Evolutionary conservation across 2,329 filamentous ascomycete species (phyloP).

Genomic region (Lasiodiplodia hormozganensis): DNA sequence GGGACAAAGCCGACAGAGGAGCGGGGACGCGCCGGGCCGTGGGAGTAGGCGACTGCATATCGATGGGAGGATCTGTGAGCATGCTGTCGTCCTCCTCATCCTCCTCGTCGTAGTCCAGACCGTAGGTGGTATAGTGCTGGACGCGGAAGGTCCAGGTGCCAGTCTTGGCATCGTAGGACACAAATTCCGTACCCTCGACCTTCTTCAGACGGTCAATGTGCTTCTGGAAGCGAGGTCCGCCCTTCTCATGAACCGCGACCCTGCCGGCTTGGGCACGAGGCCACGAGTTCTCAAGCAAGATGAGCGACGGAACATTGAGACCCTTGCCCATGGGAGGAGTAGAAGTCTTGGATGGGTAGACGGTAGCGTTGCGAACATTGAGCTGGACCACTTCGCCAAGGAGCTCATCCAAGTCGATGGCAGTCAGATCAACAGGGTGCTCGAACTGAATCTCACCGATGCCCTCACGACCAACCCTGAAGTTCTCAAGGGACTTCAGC

Average conservation of each 20-base stretch:
- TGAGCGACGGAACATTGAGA: constrained; percentile 87
- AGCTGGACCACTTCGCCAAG: constrained; percentile 78
- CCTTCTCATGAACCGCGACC: constrained; percentile 7
- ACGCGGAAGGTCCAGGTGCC: constrained; percentile 92
- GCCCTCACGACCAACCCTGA: constrained; percentile 82
- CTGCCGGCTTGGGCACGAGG: constrained; percentile 69
- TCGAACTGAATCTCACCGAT: constrained; percentile 85
- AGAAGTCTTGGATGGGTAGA: constrained; percentile 71
- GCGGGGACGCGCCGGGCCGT: constrained; percentile 42
- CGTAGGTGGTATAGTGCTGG: constrained; percentile 97
- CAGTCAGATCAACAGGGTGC: constrained; percentile 77
- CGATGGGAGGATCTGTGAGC: constrained; percentile 44
- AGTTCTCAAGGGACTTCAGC: constrained; percentile 74
- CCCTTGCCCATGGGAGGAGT: constrained; percentile 88
- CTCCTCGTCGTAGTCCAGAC: constrained; percentile 73
- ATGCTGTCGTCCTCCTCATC: constrained; percentile 58
- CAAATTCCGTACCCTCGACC: constrained; percentile 81
- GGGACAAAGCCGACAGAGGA: constrained; percentile 31
- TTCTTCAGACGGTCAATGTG: constrained; percentile 82
- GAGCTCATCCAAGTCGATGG: constrained; percentile 80
- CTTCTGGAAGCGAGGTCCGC: constrained; percentile 72
- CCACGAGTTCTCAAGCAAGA: constrained; percentile 92
- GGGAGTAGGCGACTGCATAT: constrained; percentile 53
- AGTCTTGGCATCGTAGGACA: constrained; percentile 77
- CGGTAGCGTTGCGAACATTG: constrained; percentile 79